Conservation (phyloP, 2,329 filamentous ascomycete species). For the Cercospora sojina region DNA sequence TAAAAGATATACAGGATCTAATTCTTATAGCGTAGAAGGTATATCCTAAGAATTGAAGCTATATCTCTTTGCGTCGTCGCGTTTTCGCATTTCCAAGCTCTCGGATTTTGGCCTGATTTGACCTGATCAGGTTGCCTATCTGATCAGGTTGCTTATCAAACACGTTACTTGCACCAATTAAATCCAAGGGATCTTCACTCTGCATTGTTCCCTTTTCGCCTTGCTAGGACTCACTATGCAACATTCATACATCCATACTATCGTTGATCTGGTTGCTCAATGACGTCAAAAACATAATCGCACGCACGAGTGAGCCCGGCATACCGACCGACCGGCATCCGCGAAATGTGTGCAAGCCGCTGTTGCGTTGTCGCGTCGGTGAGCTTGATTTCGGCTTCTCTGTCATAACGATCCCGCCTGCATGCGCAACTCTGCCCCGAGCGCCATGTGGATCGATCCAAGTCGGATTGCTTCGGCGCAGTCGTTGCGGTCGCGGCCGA, state of each 20-base stretch:
- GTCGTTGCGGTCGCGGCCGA: not conserved
- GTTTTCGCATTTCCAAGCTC: too few species aligned
- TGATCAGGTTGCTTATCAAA: too few species aligned
- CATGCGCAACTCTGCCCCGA: not conserved
- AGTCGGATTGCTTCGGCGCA: not conserved
- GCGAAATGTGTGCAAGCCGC: not conserved
- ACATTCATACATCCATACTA: not conserved
- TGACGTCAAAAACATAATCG: not conserved
- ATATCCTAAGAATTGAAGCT: too few species aligned
- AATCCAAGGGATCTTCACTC: not conserved
- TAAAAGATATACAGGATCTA: too few species aligned
- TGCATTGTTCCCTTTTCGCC: not conserved
- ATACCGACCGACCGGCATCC: not conserved
- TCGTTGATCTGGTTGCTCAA: not conserved
- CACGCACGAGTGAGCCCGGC: not conserved
- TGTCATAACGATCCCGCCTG: not conserved
- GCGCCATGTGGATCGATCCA: not conserved
- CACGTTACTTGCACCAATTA: constrained; percentile 6
- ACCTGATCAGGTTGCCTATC: too few species aligned
- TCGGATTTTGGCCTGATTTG: too few species aligned
- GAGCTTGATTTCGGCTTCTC: not conserved
- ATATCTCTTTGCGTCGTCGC: too few species aligned
- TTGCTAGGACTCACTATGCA: not conserved
- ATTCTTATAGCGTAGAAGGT: too few species aligned
- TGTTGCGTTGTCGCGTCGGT: not conserved